phyloP scores from a whole-genome alignment of 2,329 filamentous ascomycete genomes.

The Zelopaecilomyces penicillatus region DNA sequence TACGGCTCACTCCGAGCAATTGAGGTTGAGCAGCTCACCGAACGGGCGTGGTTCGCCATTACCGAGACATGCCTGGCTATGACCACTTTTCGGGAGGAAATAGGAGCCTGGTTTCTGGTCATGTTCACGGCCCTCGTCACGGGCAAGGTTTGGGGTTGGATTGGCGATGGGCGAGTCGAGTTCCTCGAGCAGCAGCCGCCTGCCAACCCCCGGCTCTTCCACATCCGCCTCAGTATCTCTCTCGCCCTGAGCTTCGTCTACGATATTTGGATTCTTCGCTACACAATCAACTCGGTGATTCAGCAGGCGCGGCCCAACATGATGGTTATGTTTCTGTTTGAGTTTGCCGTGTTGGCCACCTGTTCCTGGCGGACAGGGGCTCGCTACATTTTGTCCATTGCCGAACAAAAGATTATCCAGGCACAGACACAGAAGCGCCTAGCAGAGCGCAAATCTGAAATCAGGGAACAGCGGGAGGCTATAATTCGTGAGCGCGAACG shows the following conservation, averaged over 20 bases:
- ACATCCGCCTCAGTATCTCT: conserved; percentile 70
- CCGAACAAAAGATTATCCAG: conserved; percentile 67
- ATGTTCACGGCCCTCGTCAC: conserved; percentile 94
- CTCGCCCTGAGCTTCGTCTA: conserved; percentile 72
- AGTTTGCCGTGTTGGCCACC: conserved; percentile 81
- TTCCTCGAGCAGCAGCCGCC: conserved; percentile 92
- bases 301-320: conserved; percentile 87
- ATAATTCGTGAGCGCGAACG: conserved; percentile 42
- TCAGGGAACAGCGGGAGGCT: conserved; percentile 49
- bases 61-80: conserved; percentile 95
- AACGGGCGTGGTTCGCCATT: conserved; percentile 96
- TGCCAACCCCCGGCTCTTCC: conserved; percentile 79
- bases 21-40: conserved; percentile 94
- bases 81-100: conserved; percentile 94
- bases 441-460: conserved; percentile 58
- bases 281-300: conserved; percentile 74
- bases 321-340: conserved; percentile 99
- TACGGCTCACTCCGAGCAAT: conserved; percentile 86
- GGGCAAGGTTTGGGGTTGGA: conserved; percentile 98
- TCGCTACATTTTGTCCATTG: conserved; percentile 70
- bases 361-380: conserved; percentile 70
- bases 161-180: conserved; percentile 89
- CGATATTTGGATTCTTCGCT: conserved; percentile 70
- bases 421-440: conserved; percentile 65
- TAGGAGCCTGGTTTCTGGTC: conserved; percentile 87